phyloP scores from a whole-genome alignment of 495 filamentous ascomycete genomes.

The Xylaria bambusicola region DNA sequence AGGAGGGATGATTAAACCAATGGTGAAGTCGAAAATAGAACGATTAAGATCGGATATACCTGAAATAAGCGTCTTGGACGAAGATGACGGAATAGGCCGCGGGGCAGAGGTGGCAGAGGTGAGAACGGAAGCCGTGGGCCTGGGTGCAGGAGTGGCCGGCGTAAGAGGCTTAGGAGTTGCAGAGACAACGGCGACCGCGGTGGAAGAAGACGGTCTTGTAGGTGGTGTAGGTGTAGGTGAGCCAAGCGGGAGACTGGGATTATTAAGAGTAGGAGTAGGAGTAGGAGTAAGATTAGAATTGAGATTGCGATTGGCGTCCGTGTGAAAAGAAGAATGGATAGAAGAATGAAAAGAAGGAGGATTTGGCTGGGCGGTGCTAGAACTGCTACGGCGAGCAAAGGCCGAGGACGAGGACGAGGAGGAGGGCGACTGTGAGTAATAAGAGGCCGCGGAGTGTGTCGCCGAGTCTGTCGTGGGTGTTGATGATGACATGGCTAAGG shows the following conservation, averaged over 20 bases:
- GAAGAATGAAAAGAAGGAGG: too few species aligned
- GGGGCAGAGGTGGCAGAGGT: conserved; percentile 17
- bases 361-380: conserved; percentile 14
- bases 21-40: conserved; percentile 16
- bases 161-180: conserved; percentile 13
- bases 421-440: neutral
- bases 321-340: too few species aligned
- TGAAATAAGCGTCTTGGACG: conserved; percentile 16
- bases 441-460: neutral
- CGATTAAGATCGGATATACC: conserved; percentile 30
- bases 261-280: too few species aligned
- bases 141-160: conserved; percentile 21
- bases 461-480: neutral
- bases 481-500: conserved; percentile 13
- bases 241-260: neutral
- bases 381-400: neutral
- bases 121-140: conserved; percentile 11
- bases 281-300: too few species aligned
- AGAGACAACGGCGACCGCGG: conserved; percentile 9
- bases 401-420: neutral
- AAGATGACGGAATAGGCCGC: conserved; percentile 6
- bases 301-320: neutral
- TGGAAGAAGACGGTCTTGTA: conserved; percentile 26
- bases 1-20: conserved; percentile 30
- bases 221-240: conserved; percentile 30